Percentiles rank a stretch among this genome's conserved stretches.
Conservation (phyloP, 2,329 filamentous ascomycete genomes). For the Aspergillus sp. region DNA sequence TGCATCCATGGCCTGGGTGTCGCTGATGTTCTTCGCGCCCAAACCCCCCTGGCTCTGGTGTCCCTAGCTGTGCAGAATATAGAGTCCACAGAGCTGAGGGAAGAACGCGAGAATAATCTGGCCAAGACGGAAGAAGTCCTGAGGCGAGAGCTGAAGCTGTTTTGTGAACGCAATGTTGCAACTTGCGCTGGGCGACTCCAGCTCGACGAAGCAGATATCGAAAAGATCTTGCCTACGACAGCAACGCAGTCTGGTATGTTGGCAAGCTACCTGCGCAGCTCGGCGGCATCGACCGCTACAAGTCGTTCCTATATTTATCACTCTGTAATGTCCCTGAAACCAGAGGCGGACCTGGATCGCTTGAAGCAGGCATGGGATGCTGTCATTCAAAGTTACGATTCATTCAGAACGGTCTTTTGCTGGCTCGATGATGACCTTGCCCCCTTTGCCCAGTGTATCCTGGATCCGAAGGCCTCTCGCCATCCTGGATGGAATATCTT, state of each 20-base stretch:
- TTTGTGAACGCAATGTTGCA: conserved; percentile 18
- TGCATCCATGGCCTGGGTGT: conserved; percentile 25
- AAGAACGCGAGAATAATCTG: too few relatives aligned
- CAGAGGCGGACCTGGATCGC: conserved; percentile 18
- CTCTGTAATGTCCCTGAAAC: conserved; percentile 26
- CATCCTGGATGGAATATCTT: conserved; percentile 19
- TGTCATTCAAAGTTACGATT: conserved; percentile 28
- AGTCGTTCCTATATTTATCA: conserved; percentile 34
- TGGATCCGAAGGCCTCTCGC: conserved; percentile 14
- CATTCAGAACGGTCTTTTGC: conserved; percentile 34
- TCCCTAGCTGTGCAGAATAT: conserved; percentile 9
- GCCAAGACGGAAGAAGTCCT: background rate
- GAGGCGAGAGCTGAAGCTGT: conserved; percentile 7
- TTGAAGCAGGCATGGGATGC: conserved; percentile 26
- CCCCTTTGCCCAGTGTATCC: conserved; percentile 36
- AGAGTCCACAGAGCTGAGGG: too few relatives aligned
- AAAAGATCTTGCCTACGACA: conserved; percentile 33
- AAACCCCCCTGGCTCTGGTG: conserved; percentile 25
- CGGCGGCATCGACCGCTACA: conserved; percentile 8
- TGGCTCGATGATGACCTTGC: conserved; percentile 33
- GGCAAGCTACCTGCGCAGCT: conserved; percentile 32
- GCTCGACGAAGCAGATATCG: conserved; percentile 19
- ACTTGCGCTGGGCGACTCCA: conserved; percentile 20
- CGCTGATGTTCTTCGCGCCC: conserved; percentile 29
- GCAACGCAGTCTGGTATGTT: conserved; percentile 37